Base-by-base conservation (phyloP, 73 alveolate species). In the Blepharisma stoltei region DNA sequence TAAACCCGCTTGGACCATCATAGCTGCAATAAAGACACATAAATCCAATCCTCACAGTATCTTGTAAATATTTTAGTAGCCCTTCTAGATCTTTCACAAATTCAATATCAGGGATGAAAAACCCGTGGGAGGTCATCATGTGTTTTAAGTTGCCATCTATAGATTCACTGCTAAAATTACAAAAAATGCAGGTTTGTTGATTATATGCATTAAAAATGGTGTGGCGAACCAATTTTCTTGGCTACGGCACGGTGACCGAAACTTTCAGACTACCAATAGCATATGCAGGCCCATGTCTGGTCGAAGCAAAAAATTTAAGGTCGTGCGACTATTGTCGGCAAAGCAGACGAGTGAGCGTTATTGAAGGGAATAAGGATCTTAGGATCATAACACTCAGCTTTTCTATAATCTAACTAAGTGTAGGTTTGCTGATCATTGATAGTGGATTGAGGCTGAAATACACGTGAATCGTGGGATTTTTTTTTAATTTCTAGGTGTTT, bases 91-190 rank as follows among this genome's bases (percentile, higher is more conserved):
- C 67, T 46, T 69, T 81, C 6, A 88, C 78, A 67, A 86, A 80
- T 45, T 88, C 95, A 20, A 88, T 78, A 70, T 88, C 95, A 7
- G 82, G 82, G 32, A 88, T 44, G 46, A 54, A 85, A 83, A 85
- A 88, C 55, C 90, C 76, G 53, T 88, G 95, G 4, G 60, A 53
- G 11, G 27, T 21, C 71, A 75, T 54, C 95, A 88, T 88, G 50
- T 88, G 95, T 66, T 85, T 90, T 1, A 88, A 69, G 55, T 70
- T 76, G 77, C 46, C 81, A 70, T 84, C 82, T 25, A 88, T 67
- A 37, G 88, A 87, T 25, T 55, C 89, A 44, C 53, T 27, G 27
- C 71, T 78, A 46, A 79, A 55, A 66, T 75, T 80, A 52, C 95
- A 88, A 55, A 88, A 88, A 25, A 88, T 45, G 43, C 95, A 88